Evolutionary conservation across 2,329 filamentous ascomycete species (phyloP), one percentile per base, ranked within the genome.

Genomic region (Lasiodiplodia gonubiensis): DNA sequence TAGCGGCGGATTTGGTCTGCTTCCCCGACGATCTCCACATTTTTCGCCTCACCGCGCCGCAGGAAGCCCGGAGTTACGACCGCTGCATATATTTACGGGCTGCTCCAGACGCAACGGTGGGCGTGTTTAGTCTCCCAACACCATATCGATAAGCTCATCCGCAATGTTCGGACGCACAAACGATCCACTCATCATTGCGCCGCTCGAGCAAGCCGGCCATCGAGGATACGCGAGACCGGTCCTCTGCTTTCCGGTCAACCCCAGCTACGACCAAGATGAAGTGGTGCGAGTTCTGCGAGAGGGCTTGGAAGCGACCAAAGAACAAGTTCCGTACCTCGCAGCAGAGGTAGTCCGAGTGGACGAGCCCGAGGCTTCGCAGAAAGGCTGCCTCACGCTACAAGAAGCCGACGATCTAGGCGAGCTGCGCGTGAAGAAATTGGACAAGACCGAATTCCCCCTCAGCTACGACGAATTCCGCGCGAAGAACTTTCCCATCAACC

Each of bases 11-110:
- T 63, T 27, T 51, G 42, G 59, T 7, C 7, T n/a, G 12, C 21
- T 48, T 30, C 23, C 42, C 59, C 42, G 39, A n/a, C 21, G n/a
- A 63, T 63, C 59, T 51, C 59, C 59, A 63, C 59, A 51, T 51
- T 63, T 51, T n/a, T 63, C 59, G 59, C 42, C 46, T 63, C 59
- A 63, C 59, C 53, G 53, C 53, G 53, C n/a, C n/a, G 33, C n/a
- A 35, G 11, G 33, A 21, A 46, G 25, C 30, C 25, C 59, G 59
- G 59, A 63, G 30, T 12, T 25, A 37, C 46, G 5, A 37, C 42
- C 46, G 59, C 12, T 37, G 46, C 51, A 63, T 51, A 63, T 51
- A 63, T 37, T 63, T 30, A 30, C n/a, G 18, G 25, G 59, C 59
- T 33, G 11, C 21, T 61, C 25, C 57, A 35, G 16, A 12, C 49